Percentiles rank a stretch among this genome's conserved stretches.
Evolutionary conservation across 306 rosid species (phyloP).

Genomic region (Rosa multiflora): DNA sequence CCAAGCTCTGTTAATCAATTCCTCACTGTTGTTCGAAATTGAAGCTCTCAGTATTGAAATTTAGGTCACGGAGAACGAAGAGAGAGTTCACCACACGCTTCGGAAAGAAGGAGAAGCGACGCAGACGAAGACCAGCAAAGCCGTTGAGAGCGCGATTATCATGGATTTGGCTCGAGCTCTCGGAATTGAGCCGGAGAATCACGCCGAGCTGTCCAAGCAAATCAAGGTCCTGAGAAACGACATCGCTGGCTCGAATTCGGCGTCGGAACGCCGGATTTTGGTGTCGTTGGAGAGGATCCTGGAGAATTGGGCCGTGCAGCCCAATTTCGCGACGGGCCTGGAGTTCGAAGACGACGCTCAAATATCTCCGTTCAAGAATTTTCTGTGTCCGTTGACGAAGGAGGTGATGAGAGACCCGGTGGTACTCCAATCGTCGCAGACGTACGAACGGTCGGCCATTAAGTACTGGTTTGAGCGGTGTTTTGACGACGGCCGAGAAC

Average conservation of each 20-base stretch:
- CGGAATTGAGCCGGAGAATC: conserved; percentile 44
- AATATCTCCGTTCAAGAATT: too few species aligned
- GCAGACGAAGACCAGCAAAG: conserved; percentile 45
- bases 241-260: conserved; percentile 20
- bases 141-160: conserved; percentile 53
- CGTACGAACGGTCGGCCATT: too few species aligned
- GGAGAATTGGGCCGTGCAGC: too few species aligned
- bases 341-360: too few species aligned
- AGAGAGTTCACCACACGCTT: conserved; percentile 41
- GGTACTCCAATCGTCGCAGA: too few species aligned
- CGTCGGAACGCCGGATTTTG: neutral
- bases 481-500: conserved; percentile 40
- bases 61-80: conserved; percentile 50
- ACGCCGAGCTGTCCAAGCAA: conserved; percentile 39
- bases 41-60: neutral
- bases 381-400: too few species aligned
- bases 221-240: conserved; percentile 43
- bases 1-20: neutral
- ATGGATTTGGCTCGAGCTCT: conserved; percentile 66
- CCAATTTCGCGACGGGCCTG: too few species aligned
- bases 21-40: neutral
- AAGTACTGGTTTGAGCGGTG: conserved; percentile 30
- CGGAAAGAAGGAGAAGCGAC: conserved; percentile 48
- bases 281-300: too few species aligned
- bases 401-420: too few species aligned